These are phyloP conservation scores for Globisporangium middletonii DNA, from an alignment of 352 stramenopile genomes.

Conservation along the genomic window DNA sequence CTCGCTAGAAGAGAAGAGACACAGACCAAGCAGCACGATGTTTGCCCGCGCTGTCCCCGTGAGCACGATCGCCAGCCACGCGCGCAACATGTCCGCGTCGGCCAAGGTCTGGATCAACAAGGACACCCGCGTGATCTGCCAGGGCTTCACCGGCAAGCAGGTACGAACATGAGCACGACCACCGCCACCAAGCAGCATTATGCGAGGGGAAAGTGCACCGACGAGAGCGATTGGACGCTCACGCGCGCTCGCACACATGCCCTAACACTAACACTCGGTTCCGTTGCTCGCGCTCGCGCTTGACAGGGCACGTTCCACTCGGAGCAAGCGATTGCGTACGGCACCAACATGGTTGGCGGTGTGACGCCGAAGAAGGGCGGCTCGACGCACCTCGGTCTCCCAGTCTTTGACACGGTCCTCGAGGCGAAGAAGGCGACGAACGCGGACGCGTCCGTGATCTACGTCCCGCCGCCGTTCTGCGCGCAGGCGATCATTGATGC, in stretches of 20 bases:
- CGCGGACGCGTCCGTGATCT: conserved; percentile 98
- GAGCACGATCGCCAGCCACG: conserved; percentile 33
- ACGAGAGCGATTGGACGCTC: no score
- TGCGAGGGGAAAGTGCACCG: no score
- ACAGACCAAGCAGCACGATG: conserved; percentile 22
- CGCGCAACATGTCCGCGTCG: conserved; percentile 88
- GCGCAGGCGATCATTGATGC: conserved; percentile 98
- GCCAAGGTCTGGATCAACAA: conserved; percentile 99
- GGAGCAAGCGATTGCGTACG: conserved; percentile 98
- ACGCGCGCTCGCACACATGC: no score
- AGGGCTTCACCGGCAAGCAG: conserved; percentile 99
- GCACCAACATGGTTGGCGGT: conserved; percentile 99
- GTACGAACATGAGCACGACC: conserved; percentile 27
- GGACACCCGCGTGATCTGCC: conserved; percentile 98
- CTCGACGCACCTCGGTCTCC: conserved; percentile 94
- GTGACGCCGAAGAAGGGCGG: conserved; percentile 99
- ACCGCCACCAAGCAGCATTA: no score
- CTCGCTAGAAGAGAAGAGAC: not conserved
- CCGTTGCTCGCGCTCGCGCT: not conserved
- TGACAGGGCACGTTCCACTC: conserved; percentile 97
- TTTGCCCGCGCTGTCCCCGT: conserved; percentile 48
- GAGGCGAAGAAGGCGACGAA: conserved; percentile 84
- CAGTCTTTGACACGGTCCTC: conserved; percentile 98
- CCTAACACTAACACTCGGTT: no score
- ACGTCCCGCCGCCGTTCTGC: conserved; percentile 98